These are phyloP conservation scores for Wickerhamiella vanderwaltii DNA, from an alignment of 805 yeast genomes.

Conservation along the genomic window DNA sequence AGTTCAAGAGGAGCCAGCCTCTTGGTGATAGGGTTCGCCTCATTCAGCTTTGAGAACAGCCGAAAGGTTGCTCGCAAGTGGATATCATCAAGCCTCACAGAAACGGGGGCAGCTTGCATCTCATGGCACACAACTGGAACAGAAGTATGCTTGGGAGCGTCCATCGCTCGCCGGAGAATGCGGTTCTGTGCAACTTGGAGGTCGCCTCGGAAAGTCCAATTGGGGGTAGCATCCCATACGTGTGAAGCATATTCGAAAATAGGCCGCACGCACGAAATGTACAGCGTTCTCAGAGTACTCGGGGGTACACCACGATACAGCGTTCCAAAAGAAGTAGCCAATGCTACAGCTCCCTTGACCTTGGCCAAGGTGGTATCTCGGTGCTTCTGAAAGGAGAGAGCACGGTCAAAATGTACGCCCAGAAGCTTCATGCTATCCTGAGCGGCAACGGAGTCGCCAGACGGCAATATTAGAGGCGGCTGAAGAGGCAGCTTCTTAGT, in stretches of 20 bases:
- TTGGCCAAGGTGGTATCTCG: neutral
- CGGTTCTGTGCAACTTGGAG: neutral
- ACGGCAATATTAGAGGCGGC: neutral
- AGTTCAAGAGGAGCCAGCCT: too few species aligned
- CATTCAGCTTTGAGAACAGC: too few species aligned
- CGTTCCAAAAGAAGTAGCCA: neutral
- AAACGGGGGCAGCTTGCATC: neutral
- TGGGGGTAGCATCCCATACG: neutral
- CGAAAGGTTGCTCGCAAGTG: neutral
- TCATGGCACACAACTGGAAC: neutral
- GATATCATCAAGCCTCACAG: neutral
- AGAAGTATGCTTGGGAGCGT: neutral
- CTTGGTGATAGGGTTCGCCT: too few species aligned
- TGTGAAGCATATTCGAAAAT: neutral
- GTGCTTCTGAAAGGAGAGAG: neutral
- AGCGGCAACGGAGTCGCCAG: neutral
- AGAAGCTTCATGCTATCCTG: neutral
- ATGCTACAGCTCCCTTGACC: neutral
- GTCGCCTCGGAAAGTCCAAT: neutral
- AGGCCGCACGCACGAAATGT: neutral
- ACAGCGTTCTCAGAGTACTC: neutral
- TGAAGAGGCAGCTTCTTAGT: neutral
- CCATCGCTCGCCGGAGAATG: neutral
- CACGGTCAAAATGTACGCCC: neutral
- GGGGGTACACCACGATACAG: neutral